A percentile compares a stretch with the other conserved stretches of the same genome.
Conservation (phyloP, 2,329 filamentous ascomycete species). For the Septoria petroselini region DNA sequence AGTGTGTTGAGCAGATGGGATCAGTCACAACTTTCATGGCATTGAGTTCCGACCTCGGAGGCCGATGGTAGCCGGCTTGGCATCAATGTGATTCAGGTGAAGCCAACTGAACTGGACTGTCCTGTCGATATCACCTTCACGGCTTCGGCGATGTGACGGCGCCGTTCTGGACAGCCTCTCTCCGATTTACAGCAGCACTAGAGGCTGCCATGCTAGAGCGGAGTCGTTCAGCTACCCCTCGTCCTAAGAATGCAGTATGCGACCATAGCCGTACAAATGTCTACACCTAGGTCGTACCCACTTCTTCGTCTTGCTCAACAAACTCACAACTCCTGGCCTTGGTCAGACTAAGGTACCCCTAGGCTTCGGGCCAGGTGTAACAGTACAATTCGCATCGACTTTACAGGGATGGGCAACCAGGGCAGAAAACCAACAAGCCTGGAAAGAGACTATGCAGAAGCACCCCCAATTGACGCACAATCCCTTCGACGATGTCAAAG, state of each 20-base stretch:
- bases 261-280: neutral
- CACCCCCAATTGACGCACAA: slow-evolving; percentile 43
- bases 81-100: slow-evolving; percentile 2
- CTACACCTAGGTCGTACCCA: neutral
- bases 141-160: neutral
- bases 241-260: neutral
- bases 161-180: neutral
- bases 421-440: slow-evolving; percentile 45
- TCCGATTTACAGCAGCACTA: neutral
- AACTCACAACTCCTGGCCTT: slow-evolving; percentile 28
- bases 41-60: slow-evolving; percentile 8
- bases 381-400: slow-evolving; percentile 42
- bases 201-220: neutral
- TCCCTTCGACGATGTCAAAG: slow-evolving; percentile 46
- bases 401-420: slow-evolving; percentile 49
- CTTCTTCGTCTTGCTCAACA: slow-evolving; percentile 14
- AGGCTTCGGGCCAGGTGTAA: slow-evolving; percentile 47
- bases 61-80: slow-evolving; percentile 10
- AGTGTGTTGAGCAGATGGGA: neutral
- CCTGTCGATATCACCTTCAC: neutral
- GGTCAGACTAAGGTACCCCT: slow-evolving; percentile 24
- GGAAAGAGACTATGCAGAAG: slow-evolving; percentile 46
- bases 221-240: slow-evolving; percentile 7
- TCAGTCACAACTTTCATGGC: slow-evolving; percentile 9
- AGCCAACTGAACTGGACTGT: neutral